These are phyloP conservation scores for Candida pseudofarinosa DNA, from an alignment of 805 yeast genomes.

Conservation along the genomic window DNA sequence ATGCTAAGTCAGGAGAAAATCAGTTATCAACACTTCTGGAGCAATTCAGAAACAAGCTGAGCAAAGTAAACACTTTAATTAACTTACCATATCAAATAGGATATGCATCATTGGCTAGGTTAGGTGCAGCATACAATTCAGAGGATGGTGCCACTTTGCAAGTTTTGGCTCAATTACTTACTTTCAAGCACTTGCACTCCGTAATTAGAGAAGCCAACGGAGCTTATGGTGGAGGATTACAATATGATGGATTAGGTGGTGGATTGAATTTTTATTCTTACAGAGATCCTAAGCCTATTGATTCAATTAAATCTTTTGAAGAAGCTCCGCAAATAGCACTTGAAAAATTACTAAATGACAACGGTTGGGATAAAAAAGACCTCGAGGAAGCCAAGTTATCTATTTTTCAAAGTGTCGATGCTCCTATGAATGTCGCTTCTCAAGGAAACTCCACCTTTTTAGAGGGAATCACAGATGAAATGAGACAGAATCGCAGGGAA, in stretches of 20 bases:
- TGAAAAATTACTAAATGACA: constrained; percentile 16
- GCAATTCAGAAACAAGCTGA: background rate
- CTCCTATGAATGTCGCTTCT: constrained; percentile 75
- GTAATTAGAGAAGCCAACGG: constrained; percentile 95
- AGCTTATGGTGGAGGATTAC: constrained; percentile 96
- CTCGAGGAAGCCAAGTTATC: constrained; percentile 87
- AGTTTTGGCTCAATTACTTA: constrained; percentile 71
- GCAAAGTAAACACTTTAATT: constrained; percentile 30
- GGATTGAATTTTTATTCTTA: constrained; percentile 80
- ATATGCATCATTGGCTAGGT: constrained; percentile 64
- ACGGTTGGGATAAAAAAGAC: constrained; percentile 59
- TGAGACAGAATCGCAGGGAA: constrained; percentile 78
- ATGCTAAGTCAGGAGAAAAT: constrained; percentile 8
- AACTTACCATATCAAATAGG: constrained; percentile 85
- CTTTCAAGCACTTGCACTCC: constrained; percentile 80
- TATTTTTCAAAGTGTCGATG: constrained; percentile 86
- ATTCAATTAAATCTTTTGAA: constrained; percentile 59
- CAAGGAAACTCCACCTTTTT: constrained; percentile 71
- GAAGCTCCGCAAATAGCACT: constrained; percentile 45
- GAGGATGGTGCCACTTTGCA: constrained; percentile 84
- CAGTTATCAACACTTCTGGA: constrained; percentile 7
- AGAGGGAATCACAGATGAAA: constrained; percentile 68
- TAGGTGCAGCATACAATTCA: constrained; percentile 63
- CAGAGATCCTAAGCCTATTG: constrained; percentile 85
- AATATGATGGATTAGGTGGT: constrained; percentile 79